Percentiles rank a stretch among this genome's conserved stretches.
Conservation (phyloP, 2,329 filamentous ascomycete genomes). For the Thielaviopsis populi region DNA sequence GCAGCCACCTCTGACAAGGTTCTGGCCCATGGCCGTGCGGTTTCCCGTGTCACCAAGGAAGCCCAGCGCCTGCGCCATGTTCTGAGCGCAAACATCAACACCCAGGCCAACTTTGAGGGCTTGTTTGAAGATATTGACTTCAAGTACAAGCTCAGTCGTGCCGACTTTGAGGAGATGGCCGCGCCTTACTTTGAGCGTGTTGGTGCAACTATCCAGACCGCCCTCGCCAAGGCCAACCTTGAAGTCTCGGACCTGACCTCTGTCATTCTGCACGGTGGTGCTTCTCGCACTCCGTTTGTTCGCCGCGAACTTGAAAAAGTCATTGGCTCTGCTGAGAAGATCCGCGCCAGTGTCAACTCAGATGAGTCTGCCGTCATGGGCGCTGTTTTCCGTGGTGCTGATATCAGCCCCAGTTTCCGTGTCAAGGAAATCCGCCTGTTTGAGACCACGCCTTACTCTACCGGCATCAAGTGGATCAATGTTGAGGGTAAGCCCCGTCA, state of each 20-base stretch:
- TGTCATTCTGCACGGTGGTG: constrained; percentile 84
- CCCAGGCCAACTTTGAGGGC: constrained; percentile 66
- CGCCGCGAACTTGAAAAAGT: constrained; percentile 73
- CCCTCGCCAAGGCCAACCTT: constrained; percentile 58
- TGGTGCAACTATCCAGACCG: constrained; percentile 51
- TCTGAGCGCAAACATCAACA: constrained; percentile 81
- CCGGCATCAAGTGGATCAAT: constrained; percentile 59
- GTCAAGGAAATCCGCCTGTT: constrained; percentile 86
- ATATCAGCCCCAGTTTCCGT: constrained; percentile 85
- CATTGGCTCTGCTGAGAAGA: constrained; percentile 57
- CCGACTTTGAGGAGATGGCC: constrained; percentile 68
- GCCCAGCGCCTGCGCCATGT: constrained; percentile 77
- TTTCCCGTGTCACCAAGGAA: constrained; percentile 86
- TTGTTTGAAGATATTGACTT: constrained; percentile 88
- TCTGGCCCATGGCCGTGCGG: constrained; percentile 62
- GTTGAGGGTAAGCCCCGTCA: constrained; percentile 55
- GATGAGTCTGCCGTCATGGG: constrained; percentile 95
- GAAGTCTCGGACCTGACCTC: constrained; percentile 66
- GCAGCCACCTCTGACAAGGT: constrained; percentile 48
- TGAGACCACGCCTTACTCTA: constrained; percentile 61
- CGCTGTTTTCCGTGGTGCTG: constrained; percentile 83
- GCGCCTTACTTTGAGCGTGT: constrained; percentile 54
- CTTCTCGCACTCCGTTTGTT: constrained; percentile 81
- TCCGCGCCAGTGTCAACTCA: constrained; percentile 88
- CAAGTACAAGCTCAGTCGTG: constrained; percentile 70